phyloP scores from a whole-genome alignment of 805 yeast species.

The Zygoascus bituminiphila region DNA sequence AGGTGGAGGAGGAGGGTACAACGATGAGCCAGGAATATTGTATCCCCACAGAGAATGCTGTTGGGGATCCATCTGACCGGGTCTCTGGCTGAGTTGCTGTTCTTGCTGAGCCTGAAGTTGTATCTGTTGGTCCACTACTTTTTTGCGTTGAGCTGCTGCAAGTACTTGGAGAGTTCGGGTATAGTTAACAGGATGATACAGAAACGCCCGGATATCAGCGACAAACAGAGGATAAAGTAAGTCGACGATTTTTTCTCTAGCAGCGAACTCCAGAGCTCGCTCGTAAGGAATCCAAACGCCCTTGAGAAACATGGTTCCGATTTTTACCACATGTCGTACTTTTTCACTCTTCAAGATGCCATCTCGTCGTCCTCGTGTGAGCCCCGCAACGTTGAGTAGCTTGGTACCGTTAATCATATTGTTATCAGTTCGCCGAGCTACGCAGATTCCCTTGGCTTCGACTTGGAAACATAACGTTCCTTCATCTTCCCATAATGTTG shows the following conservation, averaged over 20 bases:
- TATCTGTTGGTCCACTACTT: conserved; percentile 18
- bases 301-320: conserved; percentile 80
- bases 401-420: conserved; percentile 86
- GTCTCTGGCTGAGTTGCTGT: conserved; percentile 1
- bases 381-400: conserved; percentile 71
- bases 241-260: conserved; percentile 68
- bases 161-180: conserved; percentile 29
- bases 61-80: conserved; percentile 4
- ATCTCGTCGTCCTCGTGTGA: conserved; percentile 83
- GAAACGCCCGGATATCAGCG: conserved; percentile 39
- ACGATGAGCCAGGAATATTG: background rate
- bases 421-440: conserved; percentile 79
- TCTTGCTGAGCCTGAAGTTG: conserved; percentile 11
- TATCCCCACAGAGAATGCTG: conserved; percentile 1
- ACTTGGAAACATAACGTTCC: conserved; percentile 79
- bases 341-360: conserved; percentile 79
- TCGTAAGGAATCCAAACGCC: conserved; percentile 92
- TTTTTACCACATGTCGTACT: conserved; percentile 71
- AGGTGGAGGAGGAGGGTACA: background rate
- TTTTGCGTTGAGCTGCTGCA: conserved; percentile 26
- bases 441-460: conserved; percentile 70
- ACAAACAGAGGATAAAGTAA: conserved; percentile 63
- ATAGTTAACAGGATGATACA: conserved; percentile 28
- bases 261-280: conserved; percentile 73
- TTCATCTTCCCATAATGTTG: conserved; percentile 86